Percentiles rank a stretch among this genome's conserved stretches.
Conservation (phyloP, 148 eudicot species). For the Pharnaceum exiguum region DNA sequence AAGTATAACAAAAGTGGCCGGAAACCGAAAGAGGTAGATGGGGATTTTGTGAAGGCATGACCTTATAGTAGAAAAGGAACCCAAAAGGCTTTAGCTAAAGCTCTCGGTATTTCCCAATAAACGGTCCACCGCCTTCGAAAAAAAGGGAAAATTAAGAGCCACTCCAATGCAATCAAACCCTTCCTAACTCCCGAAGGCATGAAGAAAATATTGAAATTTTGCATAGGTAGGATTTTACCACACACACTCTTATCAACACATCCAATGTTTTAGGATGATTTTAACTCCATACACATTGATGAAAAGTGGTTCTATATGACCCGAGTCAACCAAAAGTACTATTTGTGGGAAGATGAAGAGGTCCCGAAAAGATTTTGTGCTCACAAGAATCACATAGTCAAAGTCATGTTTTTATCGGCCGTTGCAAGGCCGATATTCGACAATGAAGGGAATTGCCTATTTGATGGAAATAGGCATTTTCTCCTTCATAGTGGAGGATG, state of each 20-base stretch:
- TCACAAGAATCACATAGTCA: background rate
- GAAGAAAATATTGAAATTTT: background rate
- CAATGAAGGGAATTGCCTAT: background rate
- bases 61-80: no score
- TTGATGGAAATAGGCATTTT: slow-evolving; percentile 5
- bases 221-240: background rate
- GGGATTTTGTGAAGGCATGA: no score
- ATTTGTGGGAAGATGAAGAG: slow-evolving; percentile 1
- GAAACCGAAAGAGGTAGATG: no score
- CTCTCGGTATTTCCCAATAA: no score
- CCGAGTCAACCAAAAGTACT: background rate
- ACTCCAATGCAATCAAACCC: slow-evolving; percentile 8
- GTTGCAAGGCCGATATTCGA: slow-evolving; percentile 1
- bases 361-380: slow-evolving; percentile 1
- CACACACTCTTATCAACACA: background rate
- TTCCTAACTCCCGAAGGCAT: background rate
- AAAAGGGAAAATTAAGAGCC: background rate
- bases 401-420: slow-evolving; percentile 1
- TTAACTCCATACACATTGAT: slow-evolving; percentile 7
- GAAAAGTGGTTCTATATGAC: slow-evolving; percentile 19
- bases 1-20: no score
- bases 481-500: background rate
- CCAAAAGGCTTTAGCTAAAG: no score
- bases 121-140: no score
- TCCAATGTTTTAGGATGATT: background rate